Evolutionary conservation across 441 rosid genomes (phyloP).

Genomic region (Cnidoscolus chayamansa): DNA sequence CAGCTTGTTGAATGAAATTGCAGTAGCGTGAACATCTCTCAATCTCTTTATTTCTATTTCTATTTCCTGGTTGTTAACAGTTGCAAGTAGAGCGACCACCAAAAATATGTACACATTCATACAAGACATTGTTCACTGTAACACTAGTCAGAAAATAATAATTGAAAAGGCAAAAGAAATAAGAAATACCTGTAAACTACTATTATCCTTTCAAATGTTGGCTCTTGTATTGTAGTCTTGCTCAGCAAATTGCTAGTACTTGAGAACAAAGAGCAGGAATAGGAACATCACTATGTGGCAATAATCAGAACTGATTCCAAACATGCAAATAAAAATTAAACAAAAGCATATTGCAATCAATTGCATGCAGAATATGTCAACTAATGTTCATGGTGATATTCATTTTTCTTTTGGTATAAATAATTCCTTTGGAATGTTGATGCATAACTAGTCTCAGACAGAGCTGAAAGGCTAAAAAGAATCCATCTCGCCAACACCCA

Average conservation of each 20-base stretch:
- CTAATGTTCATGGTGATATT: neutral
- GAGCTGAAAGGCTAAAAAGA: too few relatives aligned
- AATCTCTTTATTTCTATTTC: too few relatives aligned
- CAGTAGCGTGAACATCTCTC: too few relatives aligned
- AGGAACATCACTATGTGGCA: constrained; percentile 13
- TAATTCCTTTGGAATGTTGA: too few relatives aligned
- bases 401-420: neutral
- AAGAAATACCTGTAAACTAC: constrained; percentile 73
- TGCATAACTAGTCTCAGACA: too few relatives aligned
- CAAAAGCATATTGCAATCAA: neutral
- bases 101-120: neutral
- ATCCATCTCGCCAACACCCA: too few relatives aligned
- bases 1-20: too few relatives aligned
- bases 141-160: neutral
- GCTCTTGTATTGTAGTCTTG: constrained; percentile 79
- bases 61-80: too few relatives aligned
- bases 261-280: constrained; percentile 26
- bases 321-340: constrained; percentile 5
- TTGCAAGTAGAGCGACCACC: neutral
- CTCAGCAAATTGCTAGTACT: constrained; percentile 62
- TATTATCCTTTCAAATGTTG: constrained; percentile 88
- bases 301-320: constrained; percentile 16
- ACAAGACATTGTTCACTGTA: neutral
- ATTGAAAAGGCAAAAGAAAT: constrained; percentile 11
- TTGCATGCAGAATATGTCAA: neutral